Percentiles rank a stretch among this genome's conserved stretches.
These are phyloP conservation scores for Pseudozyma pruni DNA, from an alignment of 1,284 basidiomycete genomes.

Conservation along the genomic window DNA sequence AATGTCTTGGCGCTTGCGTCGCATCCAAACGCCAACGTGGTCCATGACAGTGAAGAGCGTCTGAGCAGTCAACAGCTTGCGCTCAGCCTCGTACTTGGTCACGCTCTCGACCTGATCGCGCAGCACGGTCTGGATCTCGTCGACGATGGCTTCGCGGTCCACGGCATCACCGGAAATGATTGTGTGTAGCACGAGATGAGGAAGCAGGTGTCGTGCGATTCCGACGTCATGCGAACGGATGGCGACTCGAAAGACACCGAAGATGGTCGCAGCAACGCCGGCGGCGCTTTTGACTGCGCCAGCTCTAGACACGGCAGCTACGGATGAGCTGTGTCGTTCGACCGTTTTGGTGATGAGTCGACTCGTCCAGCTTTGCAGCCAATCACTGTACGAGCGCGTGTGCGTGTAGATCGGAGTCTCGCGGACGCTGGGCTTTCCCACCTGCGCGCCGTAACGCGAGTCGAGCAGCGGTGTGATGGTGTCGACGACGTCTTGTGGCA, in stretches of 20 bases:
- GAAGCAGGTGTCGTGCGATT: constrained; percentile 88
- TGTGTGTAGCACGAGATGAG: constrained; percentile 88
- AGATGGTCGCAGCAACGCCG: constrained; percentile 73
- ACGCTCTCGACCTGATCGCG: constrained; percentile 79
- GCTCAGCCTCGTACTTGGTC: constrained; percentile 50
- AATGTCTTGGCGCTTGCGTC: constrained; percentile 68
- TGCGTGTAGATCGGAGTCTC: constrained; percentile 74
- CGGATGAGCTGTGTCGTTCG: constrained; percentile 15
- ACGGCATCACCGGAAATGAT: constrained; percentile 81
- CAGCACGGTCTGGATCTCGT: constrained; percentile 84
- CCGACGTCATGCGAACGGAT: constrained; percentile 88
- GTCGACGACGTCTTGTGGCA: constrained; percentile 87
- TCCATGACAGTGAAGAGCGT: constrained; percentile 94
- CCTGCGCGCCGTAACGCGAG: constrained; percentile 61
- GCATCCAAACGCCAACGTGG: constrained; percentile 91
- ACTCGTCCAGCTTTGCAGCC: constrained; percentile 90
- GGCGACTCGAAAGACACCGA: constrained; percentile 81
- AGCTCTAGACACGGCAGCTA: constrained; percentile 16
- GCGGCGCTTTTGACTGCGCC: constrained; percentile 60
- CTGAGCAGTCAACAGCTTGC: constrained; percentile 72
- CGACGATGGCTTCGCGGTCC: constrained; percentile 73
- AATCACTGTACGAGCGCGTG: constrained; percentile 87
- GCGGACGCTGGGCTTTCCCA: constrained; percentile 37
- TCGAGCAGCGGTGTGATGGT: constrained; percentile 81
- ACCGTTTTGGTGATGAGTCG: constrained; percentile 77